phyloP scores from a whole-genome alignment of 2,329 filamentous ascomycete species.

The Phaeosphaeriaceae sp. region DNA sequence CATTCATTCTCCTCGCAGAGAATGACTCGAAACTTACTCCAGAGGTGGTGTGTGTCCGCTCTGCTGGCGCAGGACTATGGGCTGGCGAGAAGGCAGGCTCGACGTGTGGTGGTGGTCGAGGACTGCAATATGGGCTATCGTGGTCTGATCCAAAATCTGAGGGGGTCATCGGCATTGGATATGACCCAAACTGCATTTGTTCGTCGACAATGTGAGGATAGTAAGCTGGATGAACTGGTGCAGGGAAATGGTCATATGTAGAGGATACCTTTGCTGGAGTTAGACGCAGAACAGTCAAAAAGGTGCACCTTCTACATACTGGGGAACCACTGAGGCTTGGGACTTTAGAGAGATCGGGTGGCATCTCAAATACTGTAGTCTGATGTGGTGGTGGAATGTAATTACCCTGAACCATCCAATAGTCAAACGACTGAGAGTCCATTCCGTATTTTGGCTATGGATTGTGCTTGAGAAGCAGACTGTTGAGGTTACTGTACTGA shows the following conservation, averaged over 20 bases:
- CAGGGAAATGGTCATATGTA: slow-evolving; percentile 46
- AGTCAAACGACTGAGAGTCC: slow-evolving; percentile 46
- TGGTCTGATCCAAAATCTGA: slow-evolving; percentile 50
- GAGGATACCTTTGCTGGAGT: slow-evolving; percentile 38
- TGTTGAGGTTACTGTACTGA: slow-evolving; percentile 11
- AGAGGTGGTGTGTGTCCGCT: slow-evolving; percentile 47
- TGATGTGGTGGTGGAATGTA: slow-evolving; percentile 41
- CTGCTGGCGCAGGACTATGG: slow-evolving; percentile 26
- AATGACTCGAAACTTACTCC: slow-evolving; percentile 36
- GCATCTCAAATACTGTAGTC: slow-evolving; percentile 40
- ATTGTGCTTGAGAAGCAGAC: slow-evolving; percentile 11
- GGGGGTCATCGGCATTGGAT: slow-evolving; percentile 48
- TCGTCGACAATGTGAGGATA: slow-evolving; percentile 44
- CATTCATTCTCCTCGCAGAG: not conserved
- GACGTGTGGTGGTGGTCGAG: slow-evolving; percentile 33
- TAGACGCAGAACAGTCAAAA: slow-evolving; percentile 4
- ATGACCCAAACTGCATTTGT: slow-evolving; percentile 39
- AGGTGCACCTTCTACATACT: slow-evolving; percentile 27
- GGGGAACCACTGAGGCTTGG: slow-evolving; percentile 49
- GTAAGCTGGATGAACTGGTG: slow-evolving; percentile 39
- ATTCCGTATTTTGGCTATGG: slow-evolving; percentile 23
- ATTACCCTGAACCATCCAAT: slow-evolving; percentile 46
- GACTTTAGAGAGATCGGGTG: slow-evolving; percentile 44
- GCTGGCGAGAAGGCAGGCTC: slow-evolving; percentile 31
- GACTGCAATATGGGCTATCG: slow-evolving; percentile 49